These are phyloP conservation scores for Calonectria ilicicola DNA, from an alignment of 2,329 filamentous ascomycete genomes.

Conservation along the genomic window DNA sequence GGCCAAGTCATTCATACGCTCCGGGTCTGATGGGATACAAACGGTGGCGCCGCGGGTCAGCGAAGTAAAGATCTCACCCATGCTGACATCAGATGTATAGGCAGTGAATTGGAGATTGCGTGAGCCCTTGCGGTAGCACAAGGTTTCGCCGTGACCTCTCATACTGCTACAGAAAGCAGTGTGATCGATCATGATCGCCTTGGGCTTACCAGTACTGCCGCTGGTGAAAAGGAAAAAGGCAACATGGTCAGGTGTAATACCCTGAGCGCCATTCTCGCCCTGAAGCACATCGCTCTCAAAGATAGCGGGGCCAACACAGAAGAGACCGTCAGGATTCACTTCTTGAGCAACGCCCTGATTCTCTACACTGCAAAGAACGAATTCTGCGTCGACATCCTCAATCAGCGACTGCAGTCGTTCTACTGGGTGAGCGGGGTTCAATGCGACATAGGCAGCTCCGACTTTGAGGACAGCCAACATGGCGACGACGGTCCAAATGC, in stretches of 20 bases:
- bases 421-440: neutral
- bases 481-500: neutral
- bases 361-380: neutral
- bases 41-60: neutral
- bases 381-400: neutral
- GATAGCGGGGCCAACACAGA: neutral
- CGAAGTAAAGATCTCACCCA: neutral
- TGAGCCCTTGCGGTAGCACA: neutral
- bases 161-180: neutral
- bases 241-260: neutral
- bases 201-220: neutral
- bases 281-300: neutral
- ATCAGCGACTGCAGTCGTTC: neutral
- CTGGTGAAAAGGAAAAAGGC: neutral
- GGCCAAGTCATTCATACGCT: neutral
- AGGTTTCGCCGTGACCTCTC: neutral
- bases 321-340: neutral
- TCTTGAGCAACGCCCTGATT: neutral
- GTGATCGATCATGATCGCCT: neutral
- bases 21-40: neutral
- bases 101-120: neutral
- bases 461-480: neutral
- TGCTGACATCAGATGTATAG: neutral
- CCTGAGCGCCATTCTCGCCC: neutral
- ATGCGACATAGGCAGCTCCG: neutral